Base-by-base conservation (phyloP, 352 stramenopile genomes). In the Globisporangium iwayamae region DNA sequence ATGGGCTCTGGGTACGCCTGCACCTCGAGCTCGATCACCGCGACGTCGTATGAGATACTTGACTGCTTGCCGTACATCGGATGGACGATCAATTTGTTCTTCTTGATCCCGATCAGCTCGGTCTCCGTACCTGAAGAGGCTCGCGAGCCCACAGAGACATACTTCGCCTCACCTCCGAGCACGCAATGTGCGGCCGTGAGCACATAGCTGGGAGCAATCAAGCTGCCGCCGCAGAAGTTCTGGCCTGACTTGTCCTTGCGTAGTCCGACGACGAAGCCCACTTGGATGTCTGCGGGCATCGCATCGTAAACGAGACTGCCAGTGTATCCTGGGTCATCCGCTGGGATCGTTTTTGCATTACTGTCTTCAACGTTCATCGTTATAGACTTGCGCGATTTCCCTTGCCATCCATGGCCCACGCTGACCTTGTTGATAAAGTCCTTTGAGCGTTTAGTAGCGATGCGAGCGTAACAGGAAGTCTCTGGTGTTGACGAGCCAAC, bases 111-210 rank as follows among this genome's bases (percentile, higher is more conserved):
- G 56, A 81, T 81, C 20, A 66, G 10, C 50, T 81, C 74, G 8
- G 68, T 69, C 48, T 78, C 67, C 0, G 62, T 54, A 18, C 72
- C 72, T 5, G 70, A 43, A 8, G 72, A 78, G 3, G 58, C 68
- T 32, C 63, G 63, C 1, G 69, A 78, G 1, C 67, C 71, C n/a
- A 80, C 68, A 6, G 67, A 68, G 28, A 78, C 72, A 54, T 67
- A 78, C 50, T 70, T 66, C 22, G 67, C 68, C n/a, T 58, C 56
- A 30, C 70, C 63, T 13, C 54, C 64, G 14, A 56, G 47, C 4
- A 84, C 73, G 59, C 74, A 81, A 46, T 79, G 71, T 3, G 72
- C 76, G 1, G 76, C 76, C 4, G 76, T 85, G 34, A 85, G 67
- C 22, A 85, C 72, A 45, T 77, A 82, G 32, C 69, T 72, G 3